phyloP scores from a whole-genome alignment of 306 rosid genomes.

The Prunus salicina region DNA sequence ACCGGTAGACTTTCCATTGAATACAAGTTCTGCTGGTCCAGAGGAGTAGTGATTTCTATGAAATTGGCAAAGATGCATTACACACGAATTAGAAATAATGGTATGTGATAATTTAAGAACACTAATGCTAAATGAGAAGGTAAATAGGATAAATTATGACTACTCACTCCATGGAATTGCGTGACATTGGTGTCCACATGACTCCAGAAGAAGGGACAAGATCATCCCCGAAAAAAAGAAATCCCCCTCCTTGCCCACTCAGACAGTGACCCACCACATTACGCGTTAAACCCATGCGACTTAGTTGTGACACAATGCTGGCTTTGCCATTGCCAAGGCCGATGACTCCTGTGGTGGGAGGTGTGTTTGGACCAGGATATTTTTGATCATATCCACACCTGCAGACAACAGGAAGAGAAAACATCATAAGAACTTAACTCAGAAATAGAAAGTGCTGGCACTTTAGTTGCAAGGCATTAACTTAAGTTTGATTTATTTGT shows the following conservation, averaged over 20 bases:
- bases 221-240: conserved; percentile 64
- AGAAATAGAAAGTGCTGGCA: neutral
- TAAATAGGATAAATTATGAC: neutral
- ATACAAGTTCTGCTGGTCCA: conserved; percentile 68
- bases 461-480: neutral
- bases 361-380: conserved; percentile 18
- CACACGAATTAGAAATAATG: neutral
- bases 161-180: conserved; percentile 42
- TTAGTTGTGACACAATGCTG: conserved; percentile 57
- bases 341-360: conserved; percentile 62
- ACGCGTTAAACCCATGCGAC: conserved; percentile 30
- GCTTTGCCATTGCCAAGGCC: conserved; percentile 69
- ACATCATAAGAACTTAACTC: neutral
- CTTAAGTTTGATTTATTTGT: neutral
- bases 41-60: conserved; percentile 49
- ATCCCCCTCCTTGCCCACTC: conserved; percentile 62
- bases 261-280: conserved; percentile 74
- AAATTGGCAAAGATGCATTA: conserved; percentile 9
- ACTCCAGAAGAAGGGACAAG: conserved; percentile 51
- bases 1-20: conserved; percentile 48
- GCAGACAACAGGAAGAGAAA: conserved; percentile 12
- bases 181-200: conserved; percentile 52
- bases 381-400: conserved; percentile 79
- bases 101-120: neutral
- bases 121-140: conserved; percentile 10